Base-by-base conservation (phyloP, 176 grass and related monocot genomes). In the Lolium rigidum region DNA sequence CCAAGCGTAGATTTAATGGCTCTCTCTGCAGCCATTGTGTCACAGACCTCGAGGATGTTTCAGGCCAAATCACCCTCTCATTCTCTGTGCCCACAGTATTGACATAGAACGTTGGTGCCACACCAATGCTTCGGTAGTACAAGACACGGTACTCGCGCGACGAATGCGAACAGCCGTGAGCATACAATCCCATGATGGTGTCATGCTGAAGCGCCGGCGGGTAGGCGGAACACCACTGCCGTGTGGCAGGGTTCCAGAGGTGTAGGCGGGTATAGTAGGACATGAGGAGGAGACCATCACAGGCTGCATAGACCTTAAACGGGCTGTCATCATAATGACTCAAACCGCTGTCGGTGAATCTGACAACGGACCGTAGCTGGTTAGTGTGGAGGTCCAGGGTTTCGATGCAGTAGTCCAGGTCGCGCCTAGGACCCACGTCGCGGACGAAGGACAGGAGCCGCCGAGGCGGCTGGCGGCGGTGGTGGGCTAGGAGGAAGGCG, bases 191-290 rank as follows among this genome's bases (percentile, higher is more conserved):
- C 13, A 18, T 18, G 6, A 68, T 22, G 1, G 1, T 85, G 62
- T 78, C 48, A 37, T 56, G 48, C 12, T 56, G 2, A 77, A 69
- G n/a, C 10, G 14, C 61, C 1, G 74, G 49, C 2, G 74, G 61
- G 5, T 9, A 46, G 74, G 78, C 21, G 5, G 16, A 55, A 55
- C 15, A 15, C 84, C 74, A 79, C 37, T 86, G 62, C 14, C 83
- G 62, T 10, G 84, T 86, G 15, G 75, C 54, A 15, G 74, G 84
- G 13, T 86, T 86, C 50, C 84, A 86, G 37, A 86, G 49, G 41
- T 78, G 43, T 15, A 85, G 57, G 5, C 7, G 3, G 0, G 5
- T 58, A 28, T 14, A 46, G 83, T 58, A 70, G 38, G 84, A 48
- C 63, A 79, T 48, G 20, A 78, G 74, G 14, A 85, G 48, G 61